Base-by-base conservation (phyloP, 129 eudicot genomes). In the Flaveria trinervia region DNA sequence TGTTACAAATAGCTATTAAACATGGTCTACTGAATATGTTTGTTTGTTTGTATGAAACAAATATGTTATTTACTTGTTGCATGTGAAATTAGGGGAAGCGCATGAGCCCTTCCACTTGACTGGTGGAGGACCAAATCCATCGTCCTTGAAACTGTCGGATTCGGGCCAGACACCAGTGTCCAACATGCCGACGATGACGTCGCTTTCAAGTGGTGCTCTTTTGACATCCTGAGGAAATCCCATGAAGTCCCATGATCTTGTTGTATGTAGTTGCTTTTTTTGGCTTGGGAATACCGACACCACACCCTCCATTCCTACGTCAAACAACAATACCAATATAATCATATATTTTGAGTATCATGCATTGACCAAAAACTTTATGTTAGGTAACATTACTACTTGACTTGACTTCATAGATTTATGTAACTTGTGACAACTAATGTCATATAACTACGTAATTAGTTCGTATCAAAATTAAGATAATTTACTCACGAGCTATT, bases 191-290 rank as follows among this genome's bases (percentile, higher is more conserved):
- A 86, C 75, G 16, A 86, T 80, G 48, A 80, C 59, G 64, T 86
- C 83, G 9, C 90, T 83, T 78, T 86, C 87, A 22, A 75, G 81
- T 1, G 83, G 55, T 39, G 75, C 56, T 54, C 87, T 45, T 18
- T 44, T 33, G 18, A 79, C 78, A 33, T 83, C 71, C 48, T 77
- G 82, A 45, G 86, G 75, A 30, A 83, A 83, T 25, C 86, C 88
- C 60, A 90, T 71, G 82, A 88, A 90, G 51, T 90, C 91, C 96
- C 93, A 90, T 3, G 93, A 90, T 28, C 91, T 81, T 71, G 91
- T 90, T 14, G 96, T 90, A 54, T 88, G 96, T 23, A 84, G 89
- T 59, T 86, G 66, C 67, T 84, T 82, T 1, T 22, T 55, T 71
- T 43, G 64, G 77, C 79, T 86, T 61, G 79, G 89, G 36, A 90